These are phyloP conservation scores for Colletotrichum trifolii DNA, from an alignment of 2,329 filamentous ascomycete genomes.

Conservation along the genomic window DNA sequence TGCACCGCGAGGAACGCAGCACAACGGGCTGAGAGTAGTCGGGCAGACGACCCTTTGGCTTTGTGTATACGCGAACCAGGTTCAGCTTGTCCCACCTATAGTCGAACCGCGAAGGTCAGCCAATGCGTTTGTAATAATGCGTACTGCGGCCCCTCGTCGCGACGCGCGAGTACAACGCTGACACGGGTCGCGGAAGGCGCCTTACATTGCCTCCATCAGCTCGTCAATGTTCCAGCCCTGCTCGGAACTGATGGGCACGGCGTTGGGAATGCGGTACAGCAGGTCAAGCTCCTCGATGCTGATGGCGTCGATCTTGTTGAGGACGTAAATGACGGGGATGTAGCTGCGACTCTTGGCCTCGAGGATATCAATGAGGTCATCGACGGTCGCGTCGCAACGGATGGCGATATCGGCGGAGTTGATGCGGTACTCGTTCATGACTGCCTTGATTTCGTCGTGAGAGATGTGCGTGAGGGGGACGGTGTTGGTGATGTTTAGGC, in stretches of 20 bases:
- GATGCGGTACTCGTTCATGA: conserved; percentile 97
- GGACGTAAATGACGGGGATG: conserved; percentile 97
- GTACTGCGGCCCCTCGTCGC: background rate
- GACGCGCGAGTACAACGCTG: conserved; percentile 6
- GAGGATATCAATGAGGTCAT: conserved; percentile 95
- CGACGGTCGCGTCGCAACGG: conserved; percentile 95
- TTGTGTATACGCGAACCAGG: conserved; percentile 93
- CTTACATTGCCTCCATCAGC: conserved; percentile 89
- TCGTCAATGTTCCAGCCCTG: conserved; percentile 99
- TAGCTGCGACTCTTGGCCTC: conserved; percentile 96
- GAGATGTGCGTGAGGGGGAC: conserved; percentile 92
- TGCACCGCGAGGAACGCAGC: conserved; percentile 82
- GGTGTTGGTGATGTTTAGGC: conserved; percentile 95
- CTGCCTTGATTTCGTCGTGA: conserved; percentile 95
- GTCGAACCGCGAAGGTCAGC: conserved; percentile 18
- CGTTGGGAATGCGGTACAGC: conserved; percentile 95
- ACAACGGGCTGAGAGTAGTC: conserved; percentile 95
- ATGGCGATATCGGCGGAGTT: conserved; percentile 97
- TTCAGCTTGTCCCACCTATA: conserved; percentile 90
- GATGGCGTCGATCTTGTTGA: conserved; percentile 99
- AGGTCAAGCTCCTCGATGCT: conserved; percentile 97
- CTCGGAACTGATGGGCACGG: conserved; percentile 96
- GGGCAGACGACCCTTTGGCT: conserved; percentile 93
- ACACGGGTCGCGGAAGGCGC: background rate
- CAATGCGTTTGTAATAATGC: background rate